Evolutionary conservation across 1,139 yeast genomes (phyloP).

Genomic region (Komagataea norvegica): DNA sequence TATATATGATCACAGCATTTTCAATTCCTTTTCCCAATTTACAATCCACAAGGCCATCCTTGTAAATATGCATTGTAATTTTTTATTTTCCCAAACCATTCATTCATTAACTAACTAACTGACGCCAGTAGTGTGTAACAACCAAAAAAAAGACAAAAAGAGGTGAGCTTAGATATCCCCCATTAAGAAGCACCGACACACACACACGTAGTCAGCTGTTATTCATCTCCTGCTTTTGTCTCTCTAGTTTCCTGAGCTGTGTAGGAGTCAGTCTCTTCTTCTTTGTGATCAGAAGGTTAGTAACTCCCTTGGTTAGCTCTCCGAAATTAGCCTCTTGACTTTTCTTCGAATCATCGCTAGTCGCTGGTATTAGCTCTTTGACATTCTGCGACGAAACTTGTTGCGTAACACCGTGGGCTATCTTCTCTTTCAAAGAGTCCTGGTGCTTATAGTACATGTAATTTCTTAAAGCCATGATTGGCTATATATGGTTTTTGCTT

Average conservation of each 20-base stretch:
- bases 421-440: constrained; percentile 29
- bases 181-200: too few species aligned
- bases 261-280: constrained; percentile 26
- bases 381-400: not conserved
- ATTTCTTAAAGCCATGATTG: constrained; percentile 43
- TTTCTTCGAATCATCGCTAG: not conserved
- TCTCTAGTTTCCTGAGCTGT: constrained; percentile 22
- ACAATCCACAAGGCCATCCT: too few species aligned
- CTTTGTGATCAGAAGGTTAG: constrained; percentile 6
- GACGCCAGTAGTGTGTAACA: too few species aligned
- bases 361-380: too few species aligned
- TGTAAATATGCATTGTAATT: too few species aligned
- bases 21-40: too few species aligned
- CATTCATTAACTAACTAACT: too few species aligned
- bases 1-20: too few species aligned
- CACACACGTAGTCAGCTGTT: not conserved
- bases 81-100: too few species aligned
- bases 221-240: constrained; percentile 6
- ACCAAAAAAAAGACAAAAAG: too few species aligned
- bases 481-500: too few species aligned
- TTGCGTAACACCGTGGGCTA: constrained; percentile 25
- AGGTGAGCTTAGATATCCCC: too few species aligned
- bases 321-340: not conserved
- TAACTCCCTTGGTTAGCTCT: not conserved
- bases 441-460: constrained; percentile 42